Evolutionary conservation across 306 rosid genomes (phyloP).

Genomic region (Begonia masoniana): DNA sequence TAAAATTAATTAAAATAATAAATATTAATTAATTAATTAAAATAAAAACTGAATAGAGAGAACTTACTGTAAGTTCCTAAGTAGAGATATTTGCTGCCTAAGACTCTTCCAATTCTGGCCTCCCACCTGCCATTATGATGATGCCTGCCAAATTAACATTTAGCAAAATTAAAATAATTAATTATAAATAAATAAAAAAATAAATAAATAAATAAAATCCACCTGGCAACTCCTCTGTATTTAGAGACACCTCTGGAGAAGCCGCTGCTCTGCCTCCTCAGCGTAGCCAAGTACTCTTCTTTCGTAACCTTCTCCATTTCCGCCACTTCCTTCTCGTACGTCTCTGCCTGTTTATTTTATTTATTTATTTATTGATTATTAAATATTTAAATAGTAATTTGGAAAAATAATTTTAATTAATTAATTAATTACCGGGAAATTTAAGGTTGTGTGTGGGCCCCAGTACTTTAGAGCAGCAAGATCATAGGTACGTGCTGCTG

Average conservation of each 20-base stretch:
- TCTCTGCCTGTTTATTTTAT: slow-evolving; percentile 37
- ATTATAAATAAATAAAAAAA: background rate
- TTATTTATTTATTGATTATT: background rate
- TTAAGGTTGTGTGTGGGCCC: slow-evolving; percentile 64
- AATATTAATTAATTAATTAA: background rate
- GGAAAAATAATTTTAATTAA: background rate
- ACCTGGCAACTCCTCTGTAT: slow-evolving; percentile 95
- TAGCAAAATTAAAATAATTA: background rate
- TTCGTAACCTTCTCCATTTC: slow-evolving; percentile 53
- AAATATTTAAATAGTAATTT: background rate
- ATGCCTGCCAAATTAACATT: slow-evolving; percentile 34
- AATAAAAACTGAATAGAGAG: background rate
- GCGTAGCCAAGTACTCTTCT: slow-evolving; percentile 71
- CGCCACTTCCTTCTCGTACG: slow-evolving; percentile 47
- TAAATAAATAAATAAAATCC: background rate
- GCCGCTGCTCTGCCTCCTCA: slow-evolving; percentile 76
- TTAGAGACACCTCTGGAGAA: slow-evolving; percentile 91
- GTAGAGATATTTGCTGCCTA: slow-evolving; percentile 88
- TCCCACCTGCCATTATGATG: slow-evolving; percentile 98
- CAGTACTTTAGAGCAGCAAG: slow-evolving; percentile 95
- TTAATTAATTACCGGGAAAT: slow-evolving; percentile 50
- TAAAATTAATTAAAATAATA: too few relatives aligned
- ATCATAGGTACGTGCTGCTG: slow-evolving; percentile 87
- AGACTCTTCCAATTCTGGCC: slow-evolving; percentile 87
- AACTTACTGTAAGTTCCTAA: slow-evolving; percentile 78